These are phyloP conservation scores for Lipomyces yamadae DNA, from an alignment of 805 yeast species.

Conservation along the genomic window DNA sequence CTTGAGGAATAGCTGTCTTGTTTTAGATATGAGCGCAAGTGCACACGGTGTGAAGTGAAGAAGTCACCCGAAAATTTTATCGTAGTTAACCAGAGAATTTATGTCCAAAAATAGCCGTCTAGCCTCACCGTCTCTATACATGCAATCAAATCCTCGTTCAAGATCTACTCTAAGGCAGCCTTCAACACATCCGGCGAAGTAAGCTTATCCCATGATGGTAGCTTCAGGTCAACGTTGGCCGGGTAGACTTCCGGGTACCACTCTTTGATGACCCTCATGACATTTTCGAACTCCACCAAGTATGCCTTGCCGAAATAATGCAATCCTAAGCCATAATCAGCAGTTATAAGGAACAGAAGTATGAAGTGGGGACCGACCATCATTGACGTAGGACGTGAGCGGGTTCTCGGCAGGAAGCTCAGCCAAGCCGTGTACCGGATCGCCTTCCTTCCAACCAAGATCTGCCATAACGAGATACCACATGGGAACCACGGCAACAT, in stretches of 20 bases:
- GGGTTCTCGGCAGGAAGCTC: conserved; percentile 37
- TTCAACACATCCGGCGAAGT: conserved; percentile 8
- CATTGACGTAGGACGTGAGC: conserved; percentile 39
- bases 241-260: conserved; percentile 58
- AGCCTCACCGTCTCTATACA: neutral
- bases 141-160: neutral
- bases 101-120: neutral
- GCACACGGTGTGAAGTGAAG: neutral
- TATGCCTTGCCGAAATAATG: conserved; percentile 65
- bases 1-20: neutral
- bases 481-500: conserved; percentile 64
- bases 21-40: neutral
- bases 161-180: neutral
- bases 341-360: conserved; percentile 32
- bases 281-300: conserved; percentile 52
- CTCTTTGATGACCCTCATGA: conserved; percentile 49
- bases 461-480: conserved; percentile 52
- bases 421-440: conserved; percentile 20
- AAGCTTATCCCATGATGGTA: conserved; percentile 32
- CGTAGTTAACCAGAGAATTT: neutral
- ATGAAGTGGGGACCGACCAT: conserved; percentile 21
- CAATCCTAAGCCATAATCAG: conserved; percentile 50
- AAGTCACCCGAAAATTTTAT: neutral
- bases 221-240: conserved; percentile 48
- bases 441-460: conserved; percentile 50